A percentile compares a stretch with the other conserved stretches of the same genome.
phyloP scores from a whole-genome alignment of 331 rosid genomes.

The Pyrus hybrid region DNA sequence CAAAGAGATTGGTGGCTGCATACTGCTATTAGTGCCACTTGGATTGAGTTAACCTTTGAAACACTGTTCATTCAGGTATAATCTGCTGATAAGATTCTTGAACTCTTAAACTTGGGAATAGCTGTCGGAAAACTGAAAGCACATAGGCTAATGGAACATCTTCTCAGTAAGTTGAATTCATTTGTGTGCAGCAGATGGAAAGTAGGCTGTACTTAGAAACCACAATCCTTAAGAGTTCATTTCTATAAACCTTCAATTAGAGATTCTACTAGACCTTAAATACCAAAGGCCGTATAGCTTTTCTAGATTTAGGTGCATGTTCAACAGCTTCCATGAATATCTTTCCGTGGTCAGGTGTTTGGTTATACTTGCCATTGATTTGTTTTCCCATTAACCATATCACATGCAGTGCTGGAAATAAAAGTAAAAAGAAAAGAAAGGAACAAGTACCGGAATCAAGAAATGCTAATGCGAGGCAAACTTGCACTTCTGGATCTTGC shows the following conservation, averaged over 20 bases:
- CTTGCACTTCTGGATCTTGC: slow-evolving; percentile 66
- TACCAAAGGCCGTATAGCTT: background rate
- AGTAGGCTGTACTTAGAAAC: too few relatives aligned
- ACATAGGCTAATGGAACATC: slow-evolving; percentile 58
- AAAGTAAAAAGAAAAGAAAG: slow-evolving; percentile 43
- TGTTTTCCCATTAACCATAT: slow-evolving; percentile 22
- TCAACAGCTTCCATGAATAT: background rate
- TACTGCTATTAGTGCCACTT: slow-evolving; percentile 5
- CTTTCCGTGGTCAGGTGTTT: background rate
- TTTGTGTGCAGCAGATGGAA: background rate
- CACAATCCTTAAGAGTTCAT: too few relatives aligned
- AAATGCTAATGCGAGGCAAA: slow-evolving; percentile 32
- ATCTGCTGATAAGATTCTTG: slow-evolving; percentile 58
- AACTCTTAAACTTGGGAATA: slow-evolving; percentile 55
- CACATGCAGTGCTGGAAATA: slow-evolving; percentile 63
- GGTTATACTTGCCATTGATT: background rate
- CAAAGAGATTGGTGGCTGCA: slow-evolving; percentile 43
- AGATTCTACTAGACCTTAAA: background rate
- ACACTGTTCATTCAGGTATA: slow-evolving; percentile 33
- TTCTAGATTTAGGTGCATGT: background rate
- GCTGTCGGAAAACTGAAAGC: slow-evolving; percentile 56
- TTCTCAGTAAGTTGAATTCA: slow-evolving; percentile 31
- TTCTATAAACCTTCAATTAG: too few relatives aligned
- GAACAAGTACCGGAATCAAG: slow-evolving; percentile 48
- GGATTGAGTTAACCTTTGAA: background rate